These are phyloP conservation scores for Chlorella sp. DNA, from an alignment of 139 green algal genomes.

Conservation along the genomic window DNA sequence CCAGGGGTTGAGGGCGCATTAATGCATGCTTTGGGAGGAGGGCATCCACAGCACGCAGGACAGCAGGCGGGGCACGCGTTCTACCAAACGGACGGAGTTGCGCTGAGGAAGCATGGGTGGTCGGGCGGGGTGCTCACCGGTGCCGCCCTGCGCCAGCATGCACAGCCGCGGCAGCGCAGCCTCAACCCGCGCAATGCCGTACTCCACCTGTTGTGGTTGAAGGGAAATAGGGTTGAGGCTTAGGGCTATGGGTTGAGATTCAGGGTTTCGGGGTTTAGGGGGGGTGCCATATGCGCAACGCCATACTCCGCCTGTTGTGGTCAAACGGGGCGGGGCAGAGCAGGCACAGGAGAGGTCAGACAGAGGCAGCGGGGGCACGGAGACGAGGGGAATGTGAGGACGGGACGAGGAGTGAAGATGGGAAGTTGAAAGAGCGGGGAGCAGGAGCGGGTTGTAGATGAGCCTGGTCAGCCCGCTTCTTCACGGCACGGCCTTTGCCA, in stretches of 20 bases:
- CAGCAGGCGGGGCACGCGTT: neutral
- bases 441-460: too few relatives aligned
- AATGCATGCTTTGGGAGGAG: neutral
- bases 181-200: conserved; percentile 80
- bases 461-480: too few relatives aligned
- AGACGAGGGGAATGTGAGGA: neutral
- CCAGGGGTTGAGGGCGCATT: neutral
- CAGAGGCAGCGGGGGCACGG: neutral
- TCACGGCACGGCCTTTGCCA: too few relatives aligned
- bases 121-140: conserved; percentile 37
- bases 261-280: too few relatives aligned
- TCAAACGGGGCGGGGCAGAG: neutral
- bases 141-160: conserved; percentile 92
- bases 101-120: neutral
- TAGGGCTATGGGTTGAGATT: too few relatives aligned
- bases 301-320: conserved; percentile 79
- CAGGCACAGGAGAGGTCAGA: neutral
- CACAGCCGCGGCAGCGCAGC: conserved; percentile 76
- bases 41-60: neutral
- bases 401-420: too few relatives aligned
- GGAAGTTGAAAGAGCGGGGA: too few relatives aligned
- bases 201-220: conserved; percentile 70
- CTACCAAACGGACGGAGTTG: neutral
- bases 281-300: too few relatives aligned
- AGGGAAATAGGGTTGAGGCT: neutral